phyloP scores from a whole-genome alignment of 2,329 filamentous ascomycete genomes.

The Aaosphaeria pasadenensis region DNA sequence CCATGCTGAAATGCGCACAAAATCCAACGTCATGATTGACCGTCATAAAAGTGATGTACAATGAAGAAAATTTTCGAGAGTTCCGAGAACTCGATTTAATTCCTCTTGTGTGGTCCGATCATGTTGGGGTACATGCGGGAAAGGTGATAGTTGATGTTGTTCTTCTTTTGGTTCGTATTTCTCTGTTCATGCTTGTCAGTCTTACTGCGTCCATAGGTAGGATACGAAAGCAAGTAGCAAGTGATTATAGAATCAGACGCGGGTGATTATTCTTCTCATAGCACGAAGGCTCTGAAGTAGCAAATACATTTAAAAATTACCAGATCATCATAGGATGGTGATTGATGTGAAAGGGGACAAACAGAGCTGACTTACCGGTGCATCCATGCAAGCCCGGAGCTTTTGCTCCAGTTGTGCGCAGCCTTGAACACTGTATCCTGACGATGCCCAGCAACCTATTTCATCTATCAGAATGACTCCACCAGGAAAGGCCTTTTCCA shows the following conservation, averaged over 20 bases:
- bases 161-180: constrained; percentile 60
- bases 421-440: constrained; percentile 63
- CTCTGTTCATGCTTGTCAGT: constrained; percentile 42
- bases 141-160: constrained; percentile 88
- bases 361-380: constrained; percentile 54
- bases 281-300: too few species aligned
- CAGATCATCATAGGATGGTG: not conserved
- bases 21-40: too few species aligned
- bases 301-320: too few species aligned
- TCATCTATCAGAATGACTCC: too few species aligned
- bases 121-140: constrained; percentile 72
- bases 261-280: too few species aligned
- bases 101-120: constrained; percentile 67
- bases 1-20: too few species aligned
- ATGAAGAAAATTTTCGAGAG: not conserved
- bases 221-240: too few species aligned
- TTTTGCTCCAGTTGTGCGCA: constrained; percentile 61
- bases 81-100: constrained; percentile 33
- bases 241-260: too few species aligned
- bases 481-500: too few species aligned
- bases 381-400: constrained; percentile 74
- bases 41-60: constrained; percentile 25
- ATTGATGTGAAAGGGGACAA: not conserved
- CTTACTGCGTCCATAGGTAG: not conserved
- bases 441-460: constrained; percentile 79